Evolutionary conservation across 306 rosid species (phyloP).

Genomic region (Citrullus mucosospermus): DNA sequence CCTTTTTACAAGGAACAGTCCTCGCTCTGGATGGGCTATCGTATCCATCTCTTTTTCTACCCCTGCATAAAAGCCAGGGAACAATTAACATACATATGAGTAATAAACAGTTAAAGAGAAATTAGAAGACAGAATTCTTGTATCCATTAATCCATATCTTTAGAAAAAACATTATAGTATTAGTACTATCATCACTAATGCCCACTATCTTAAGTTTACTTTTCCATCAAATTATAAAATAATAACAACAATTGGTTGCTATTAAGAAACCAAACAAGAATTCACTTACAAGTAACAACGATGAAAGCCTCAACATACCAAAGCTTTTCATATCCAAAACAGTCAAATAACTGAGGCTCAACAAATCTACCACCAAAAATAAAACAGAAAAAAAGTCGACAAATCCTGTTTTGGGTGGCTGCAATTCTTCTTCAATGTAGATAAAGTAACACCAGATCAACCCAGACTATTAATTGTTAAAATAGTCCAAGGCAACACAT

Average conservation of each 20-base stretch:
- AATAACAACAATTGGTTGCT: neutral
- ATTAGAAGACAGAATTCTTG: neutral
- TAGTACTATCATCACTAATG: neutral
- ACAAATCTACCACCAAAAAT: neutral
- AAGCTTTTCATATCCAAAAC: neutral
- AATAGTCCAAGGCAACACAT: neutral
- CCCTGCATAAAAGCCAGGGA: slow-evolving; percentile 22
- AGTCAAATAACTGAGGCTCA: neutral
- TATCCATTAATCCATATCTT: neutral
- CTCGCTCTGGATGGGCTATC: slow-evolving; percentile 19
- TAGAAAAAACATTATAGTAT: neutral
- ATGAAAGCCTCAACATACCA: neutral
- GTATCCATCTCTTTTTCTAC: slow-evolving; percentile 10
- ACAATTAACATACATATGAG: neutral
- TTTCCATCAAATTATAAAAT: neutral
- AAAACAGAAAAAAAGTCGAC: neutral
- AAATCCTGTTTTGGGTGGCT: neutral
- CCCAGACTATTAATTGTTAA: neutral
- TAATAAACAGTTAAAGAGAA: neutral
- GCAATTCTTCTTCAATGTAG: neutral
- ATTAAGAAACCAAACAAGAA: neutral
- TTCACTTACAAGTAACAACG: neutral
- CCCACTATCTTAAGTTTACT: neutral
- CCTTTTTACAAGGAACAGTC: slow-evolving; percentile 43
- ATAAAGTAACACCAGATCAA: neutral